A percentile compares a stretch with the other conserved stretches of the same genome.
These are phyloP conservation scores for Pleurozium schreberi DNA, from an alignment of 225 moss, liverwort and hornwort genomes.

Conservation along the genomic window DNA sequence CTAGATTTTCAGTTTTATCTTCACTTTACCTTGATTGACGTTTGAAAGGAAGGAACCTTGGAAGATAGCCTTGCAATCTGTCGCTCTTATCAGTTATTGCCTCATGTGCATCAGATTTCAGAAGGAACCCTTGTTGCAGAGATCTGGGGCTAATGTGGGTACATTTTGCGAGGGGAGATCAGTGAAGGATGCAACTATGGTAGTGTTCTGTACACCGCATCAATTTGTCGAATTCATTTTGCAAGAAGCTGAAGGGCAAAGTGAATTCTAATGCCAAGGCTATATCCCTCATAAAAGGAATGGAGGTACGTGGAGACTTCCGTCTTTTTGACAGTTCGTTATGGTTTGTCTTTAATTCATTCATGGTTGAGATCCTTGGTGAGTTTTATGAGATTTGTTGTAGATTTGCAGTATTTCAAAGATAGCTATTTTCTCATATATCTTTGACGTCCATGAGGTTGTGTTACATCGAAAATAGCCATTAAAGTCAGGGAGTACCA, in stretches of 20 bases:
- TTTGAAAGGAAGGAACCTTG: background rate
- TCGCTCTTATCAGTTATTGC: background rate
- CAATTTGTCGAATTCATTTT: constrained; percentile 55
- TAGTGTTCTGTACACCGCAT: constrained; percentile 65
- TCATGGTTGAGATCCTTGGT: background rate
- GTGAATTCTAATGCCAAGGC: constrained; percentile 43
- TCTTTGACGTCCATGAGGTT: background rate
- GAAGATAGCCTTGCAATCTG: background rate
- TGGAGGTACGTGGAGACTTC: constrained; percentile 35
- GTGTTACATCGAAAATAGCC: background rate
- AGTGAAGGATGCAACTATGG: constrained; percentile 68
- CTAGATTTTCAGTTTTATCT: background rate
- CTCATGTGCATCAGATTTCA: background rate
- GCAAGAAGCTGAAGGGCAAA: constrained; percentile 49
- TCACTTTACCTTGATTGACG: background rate
- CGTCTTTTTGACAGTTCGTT: background rate
- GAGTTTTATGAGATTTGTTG: background rate
- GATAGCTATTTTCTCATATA: background rate
- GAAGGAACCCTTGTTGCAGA: background rate
- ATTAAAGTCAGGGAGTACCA: background rate
- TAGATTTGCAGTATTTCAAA: background rate
- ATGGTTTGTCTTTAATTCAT: background rate
- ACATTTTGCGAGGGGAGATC: constrained; percentile 3
- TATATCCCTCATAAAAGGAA: constrained; percentile 69
- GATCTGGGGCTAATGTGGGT: background rate